Conservation (phyloP, 2,329 filamentous ascomycete genomes). For the Ophiocordyceps unilateralis region DNA sequence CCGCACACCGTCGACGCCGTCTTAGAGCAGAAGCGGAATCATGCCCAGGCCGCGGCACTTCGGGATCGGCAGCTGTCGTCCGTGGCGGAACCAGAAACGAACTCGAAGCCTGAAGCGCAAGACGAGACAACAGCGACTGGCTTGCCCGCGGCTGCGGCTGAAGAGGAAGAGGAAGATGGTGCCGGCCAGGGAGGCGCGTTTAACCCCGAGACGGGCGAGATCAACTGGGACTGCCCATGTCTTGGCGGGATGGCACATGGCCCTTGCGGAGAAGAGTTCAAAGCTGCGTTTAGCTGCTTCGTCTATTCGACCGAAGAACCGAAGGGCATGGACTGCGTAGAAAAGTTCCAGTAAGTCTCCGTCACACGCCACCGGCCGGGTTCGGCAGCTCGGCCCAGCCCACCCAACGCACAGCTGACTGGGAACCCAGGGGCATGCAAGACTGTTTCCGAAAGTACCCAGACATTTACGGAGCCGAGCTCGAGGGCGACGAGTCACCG, state of each 20-base stretch:
- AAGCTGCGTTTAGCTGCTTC: slow-evolving; percentile 92
- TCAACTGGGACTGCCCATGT: slow-evolving; percentile 99
- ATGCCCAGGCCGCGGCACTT: slow-evolving; percentile 16
- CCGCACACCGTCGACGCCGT: slow-evolving; percentile 50
- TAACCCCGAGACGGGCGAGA: slow-evolving; percentile 96
- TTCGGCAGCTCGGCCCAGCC: background rate
- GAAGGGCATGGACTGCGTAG: slow-evolving; percentile 95
- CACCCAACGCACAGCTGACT: slow-evolving; percentile 8
- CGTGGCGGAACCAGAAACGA: slow-evolving; percentile 6
- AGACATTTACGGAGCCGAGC: slow-evolving; percentile 79
- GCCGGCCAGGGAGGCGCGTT: slow-evolving; percentile 81
- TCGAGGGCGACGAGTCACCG: slow-evolving; percentile 46
- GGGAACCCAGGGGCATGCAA: slow-evolving; percentile 67
- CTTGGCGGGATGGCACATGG: slow-evolving; percentile 93
- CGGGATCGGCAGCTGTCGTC: slow-evolving; percentile 5
- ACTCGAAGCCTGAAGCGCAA: slow-evolving; percentile 11
- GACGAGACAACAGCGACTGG: slow-evolving; percentile 10
- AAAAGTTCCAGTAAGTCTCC: slow-evolving; percentile 75
- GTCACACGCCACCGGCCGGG: too few relatives aligned
- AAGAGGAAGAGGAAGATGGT: slow-evolving; percentile 50
- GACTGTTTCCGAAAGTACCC: slow-evolving; percentile 89
- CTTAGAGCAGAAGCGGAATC: slow-evolving; percentile 42
- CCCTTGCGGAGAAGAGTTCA: slow-evolving; percentile 91
- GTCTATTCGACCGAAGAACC: slow-evolving; percentile 89
- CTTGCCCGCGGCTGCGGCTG: slow-evolving; percentile 31